phyloP scores from a whole-genome alignment of 306 rosid species.

The Macrotyloma uniflorum region DNA sequence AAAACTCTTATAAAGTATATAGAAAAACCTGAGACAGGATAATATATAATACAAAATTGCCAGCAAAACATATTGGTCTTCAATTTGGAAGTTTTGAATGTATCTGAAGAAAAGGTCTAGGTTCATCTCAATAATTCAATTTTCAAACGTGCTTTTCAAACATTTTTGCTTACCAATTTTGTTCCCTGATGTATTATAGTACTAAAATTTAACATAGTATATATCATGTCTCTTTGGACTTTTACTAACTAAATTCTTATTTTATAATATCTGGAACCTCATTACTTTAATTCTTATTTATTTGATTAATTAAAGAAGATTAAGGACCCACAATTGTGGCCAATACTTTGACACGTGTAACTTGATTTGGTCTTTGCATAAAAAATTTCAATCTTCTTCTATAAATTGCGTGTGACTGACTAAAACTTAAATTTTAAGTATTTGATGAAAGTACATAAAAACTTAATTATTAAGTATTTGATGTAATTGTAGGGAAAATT shows the following conservation, averaged over 20 bases:
- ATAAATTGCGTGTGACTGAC: no score
- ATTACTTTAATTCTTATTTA: no score
- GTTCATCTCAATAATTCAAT: constrained; percentile 19
- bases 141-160: background rate
- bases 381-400: background rate
- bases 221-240: no score
- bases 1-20: background rate
- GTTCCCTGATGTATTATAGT: no score
- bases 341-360: background rate
- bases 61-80: background rate
- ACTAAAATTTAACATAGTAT: no score
- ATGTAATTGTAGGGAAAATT: no score
- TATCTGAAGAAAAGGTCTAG: background rate
- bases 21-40: background rate
- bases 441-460: no score
- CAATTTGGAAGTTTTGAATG: background rate
- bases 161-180: no score
- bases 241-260: no score
- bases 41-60: background rate
- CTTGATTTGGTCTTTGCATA: background rate
- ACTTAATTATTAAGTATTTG: no score
- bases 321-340: background rate
- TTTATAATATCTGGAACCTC: no score
- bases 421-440: no score
- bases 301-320: background rate